These are phyloP conservation scores for Hypoxylon perforatum DNA, from an alignment of 495 filamentous ascomycete genomes.

Conservation along the genomic window DNA sequence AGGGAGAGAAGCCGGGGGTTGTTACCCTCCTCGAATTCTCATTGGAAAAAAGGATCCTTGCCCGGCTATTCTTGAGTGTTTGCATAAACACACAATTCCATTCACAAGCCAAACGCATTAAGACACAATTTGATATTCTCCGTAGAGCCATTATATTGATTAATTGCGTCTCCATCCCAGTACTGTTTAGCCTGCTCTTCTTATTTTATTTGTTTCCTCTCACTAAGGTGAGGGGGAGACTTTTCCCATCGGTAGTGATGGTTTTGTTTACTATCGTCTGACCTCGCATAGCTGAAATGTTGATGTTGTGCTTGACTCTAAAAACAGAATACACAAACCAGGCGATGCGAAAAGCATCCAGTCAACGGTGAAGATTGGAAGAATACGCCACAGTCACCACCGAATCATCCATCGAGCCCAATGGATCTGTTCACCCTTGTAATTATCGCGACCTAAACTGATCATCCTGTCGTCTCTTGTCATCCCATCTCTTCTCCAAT, in stretches of 20 bases:
- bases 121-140: constrained; percentile 18
- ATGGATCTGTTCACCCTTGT: constrained; percentile 23
- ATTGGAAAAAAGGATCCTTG: constrained; percentile 21
- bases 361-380: constrained; percentile 8
- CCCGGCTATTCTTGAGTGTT: constrained; percentile 25
- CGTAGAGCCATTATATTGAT: not conserved
- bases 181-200: constrained; percentile 16
- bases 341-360: constrained; percentile 13
- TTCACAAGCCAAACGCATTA: constrained; percentile 27
- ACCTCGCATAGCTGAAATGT: not conserved
- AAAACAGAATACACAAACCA: constrained; percentile 17
- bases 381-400: constrained; percentile 15
- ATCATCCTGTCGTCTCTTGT: not conserved
- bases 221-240: not conserved
- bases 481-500: constrained; percentile 25
- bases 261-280: not conserved
- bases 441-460: constrained; percentile 11
- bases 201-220: not conserved
- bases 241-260: not conserved
- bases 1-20: not conserved
- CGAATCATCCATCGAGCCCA: constrained; percentile 21
- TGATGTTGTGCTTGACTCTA: not conserved
- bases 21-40: constrained; percentile 17
- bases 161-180: constrained; percentile 1
- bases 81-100: constrained; percentile 30